Conservation (phyloP, 1,284 basidiomycete species). For the Boletus semigastroideus region DNA sequence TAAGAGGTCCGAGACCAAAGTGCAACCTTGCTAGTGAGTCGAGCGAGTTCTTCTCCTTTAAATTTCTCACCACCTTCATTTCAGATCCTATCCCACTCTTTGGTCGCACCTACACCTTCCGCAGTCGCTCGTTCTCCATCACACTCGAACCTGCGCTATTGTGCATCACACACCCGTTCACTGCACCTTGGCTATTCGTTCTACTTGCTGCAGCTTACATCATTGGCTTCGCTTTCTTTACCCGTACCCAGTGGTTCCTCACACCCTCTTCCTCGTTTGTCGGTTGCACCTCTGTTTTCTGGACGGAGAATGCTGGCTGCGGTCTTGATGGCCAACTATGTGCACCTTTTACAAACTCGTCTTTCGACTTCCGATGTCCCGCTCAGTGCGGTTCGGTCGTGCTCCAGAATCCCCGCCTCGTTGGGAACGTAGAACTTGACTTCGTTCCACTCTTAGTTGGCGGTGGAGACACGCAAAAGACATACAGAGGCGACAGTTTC, state of each 20-base stretch:
- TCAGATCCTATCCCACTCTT: constrained; percentile 58
- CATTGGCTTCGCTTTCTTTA: constrained; percentile 69
- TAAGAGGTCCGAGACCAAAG: constrained; percentile 62
- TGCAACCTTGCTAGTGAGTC: constrained; percentile 43
- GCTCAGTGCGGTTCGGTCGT: constrained; percentile 67
- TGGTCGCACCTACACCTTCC: constrained; percentile 44
- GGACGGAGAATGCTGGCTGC: constrained; percentile 70
- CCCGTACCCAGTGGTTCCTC: constrained; percentile 69
- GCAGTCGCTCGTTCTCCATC: constrained; percentile 39
- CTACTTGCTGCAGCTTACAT: constrained; percentile 65
- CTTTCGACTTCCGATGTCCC: constrained; percentile 80
- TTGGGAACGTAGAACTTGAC: constrained; percentile 67
- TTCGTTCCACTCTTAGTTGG: constrained; percentile 81
- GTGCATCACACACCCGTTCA: constrained; percentile 50
- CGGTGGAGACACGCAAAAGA: constrained; percentile 66
- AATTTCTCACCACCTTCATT: constrained; percentile 4
- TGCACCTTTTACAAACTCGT: constrained; percentile 61
- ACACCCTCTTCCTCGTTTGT: constrained; percentile 63
- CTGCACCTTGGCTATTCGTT: constrained; percentile 52
- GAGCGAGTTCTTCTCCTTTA: too few relatives aligned
- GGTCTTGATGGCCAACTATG: constrained; percentile 73
- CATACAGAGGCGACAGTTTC: constrained; percentile 84
- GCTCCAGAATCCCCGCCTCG: constrained; percentile 73
- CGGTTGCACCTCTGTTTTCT: constrained; percentile 70
- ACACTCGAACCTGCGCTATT: constrained; percentile 56